These are phyloP conservation scores for Naganishia onofrii DNA, from an alignment of 768 basidiomycete genomes.

Conservation along the genomic window DNA sequence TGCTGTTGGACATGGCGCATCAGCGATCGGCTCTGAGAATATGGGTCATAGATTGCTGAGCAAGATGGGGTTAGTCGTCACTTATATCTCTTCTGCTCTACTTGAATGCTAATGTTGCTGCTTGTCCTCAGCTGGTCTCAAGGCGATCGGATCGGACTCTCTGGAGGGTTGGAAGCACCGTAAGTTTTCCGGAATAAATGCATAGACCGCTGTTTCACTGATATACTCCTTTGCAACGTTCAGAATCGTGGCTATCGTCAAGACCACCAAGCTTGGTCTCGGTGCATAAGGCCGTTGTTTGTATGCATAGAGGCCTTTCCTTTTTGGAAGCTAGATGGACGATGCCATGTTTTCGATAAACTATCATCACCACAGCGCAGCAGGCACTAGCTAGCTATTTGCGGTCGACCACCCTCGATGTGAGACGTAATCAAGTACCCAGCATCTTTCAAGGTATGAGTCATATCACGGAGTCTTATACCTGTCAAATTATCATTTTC, in stretches of 20 bases:
- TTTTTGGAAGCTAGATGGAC: too few relatives aligned
- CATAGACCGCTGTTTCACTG: background rate
- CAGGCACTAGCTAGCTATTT: too few relatives aligned
- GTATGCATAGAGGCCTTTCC: background rate
- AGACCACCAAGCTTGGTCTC: conserved; percentile 77
- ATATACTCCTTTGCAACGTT: conserved; percentile 21
- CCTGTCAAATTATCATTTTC: too few relatives aligned
- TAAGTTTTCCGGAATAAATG: conserved; percentile 34
- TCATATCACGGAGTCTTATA: too few relatives aligned
- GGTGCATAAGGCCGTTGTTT: conserved; percentile 58
- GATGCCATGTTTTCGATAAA: too few relatives aligned
- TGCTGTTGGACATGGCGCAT: conserved; percentile 77
- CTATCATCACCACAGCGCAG: too few relatives aligned
- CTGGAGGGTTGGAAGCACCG: conserved; percentile 68
- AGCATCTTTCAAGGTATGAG: too few relatives aligned
- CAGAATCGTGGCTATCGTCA: conserved; percentile 72
- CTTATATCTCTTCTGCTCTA: background rate
- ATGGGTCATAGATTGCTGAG: conserved; percentile 83
- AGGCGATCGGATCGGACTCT: conserved; percentile 68
- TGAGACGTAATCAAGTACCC: too few relatives aligned
- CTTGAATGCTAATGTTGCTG: background rate
- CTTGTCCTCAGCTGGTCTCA: conserved; percentile 63
- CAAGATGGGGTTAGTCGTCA: conserved; percentile 64
- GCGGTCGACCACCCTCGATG: too few relatives aligned
- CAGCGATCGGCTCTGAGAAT: conserved; percentile 75